A percentile compares a stretch with the other conserved stretches of the same genome.
These are phyloP conservation scores for Lolium rigidum DNA, from an alignment of 176 grass and related monocot genomes.

Conservation along the genomic window DNA sequence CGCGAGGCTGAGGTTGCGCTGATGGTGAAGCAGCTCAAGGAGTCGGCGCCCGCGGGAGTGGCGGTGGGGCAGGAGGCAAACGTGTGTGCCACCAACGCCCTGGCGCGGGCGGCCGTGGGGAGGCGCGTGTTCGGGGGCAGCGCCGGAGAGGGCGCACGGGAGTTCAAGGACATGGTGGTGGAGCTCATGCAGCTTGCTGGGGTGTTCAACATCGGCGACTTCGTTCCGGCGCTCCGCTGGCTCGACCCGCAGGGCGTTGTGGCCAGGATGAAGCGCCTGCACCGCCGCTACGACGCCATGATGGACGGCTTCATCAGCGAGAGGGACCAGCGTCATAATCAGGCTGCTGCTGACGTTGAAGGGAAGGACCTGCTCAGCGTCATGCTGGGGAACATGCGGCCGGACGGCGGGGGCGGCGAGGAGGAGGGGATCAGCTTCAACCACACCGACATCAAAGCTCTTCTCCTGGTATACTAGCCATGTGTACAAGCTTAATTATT, in stretches of 20 bases:
- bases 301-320: conserved; percentile 62
- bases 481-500: too few species aligned
- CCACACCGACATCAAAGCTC: conserved; percentile 67
- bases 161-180: conserved; percentile 73
- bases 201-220: conserved; percentile 70
- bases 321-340: not conserved
- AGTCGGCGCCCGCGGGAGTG: not conserved
- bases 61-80: conserved; percentile 56
- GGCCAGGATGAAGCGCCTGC: conserved; percentile 62
- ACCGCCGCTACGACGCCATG: conserved; percentile 67
- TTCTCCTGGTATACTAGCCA: conserved; percentile 47
- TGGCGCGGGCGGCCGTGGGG: conserved; percentile 56
- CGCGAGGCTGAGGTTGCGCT: conserved; percentile 51
- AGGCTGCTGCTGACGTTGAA: not conserved
- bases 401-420: not conserved
- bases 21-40: conserved; percentile 38
- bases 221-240: conserved; percentile 59
- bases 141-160: conserved; percentile 36
- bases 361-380: conserved; percentile 46
- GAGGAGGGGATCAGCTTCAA: conserved; percentile 42
- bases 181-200: conserved; percentile 68
- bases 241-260: conserved; percentile 68
- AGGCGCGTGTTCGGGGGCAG: conserved; percentile 55
- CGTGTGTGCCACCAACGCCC: conserved; percentile 68
- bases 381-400: conserved; percentile 44